Conservation (phyloP, 768 basidiomycete genomes). For the Sporobolomyces phaffii region DNA sequence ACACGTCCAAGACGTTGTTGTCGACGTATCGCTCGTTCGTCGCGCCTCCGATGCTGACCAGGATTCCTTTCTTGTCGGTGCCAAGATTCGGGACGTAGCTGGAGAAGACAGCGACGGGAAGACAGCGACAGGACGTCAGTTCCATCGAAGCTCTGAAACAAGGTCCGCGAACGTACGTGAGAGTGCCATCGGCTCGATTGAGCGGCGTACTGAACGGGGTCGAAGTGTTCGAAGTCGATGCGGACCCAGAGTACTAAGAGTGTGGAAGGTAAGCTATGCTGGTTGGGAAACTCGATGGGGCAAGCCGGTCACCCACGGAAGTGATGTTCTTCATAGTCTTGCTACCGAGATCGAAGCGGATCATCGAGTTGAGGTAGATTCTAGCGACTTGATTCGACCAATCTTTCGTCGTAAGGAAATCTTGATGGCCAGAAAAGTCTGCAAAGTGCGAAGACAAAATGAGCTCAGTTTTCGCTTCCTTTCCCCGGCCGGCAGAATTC, state of each 20-base stretch:
- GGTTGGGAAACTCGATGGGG: no score
- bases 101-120: no score
- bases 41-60: slow-evolving; percentile 32
- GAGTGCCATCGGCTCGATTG: slow-evolving; percentile 27
- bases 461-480: background rate
- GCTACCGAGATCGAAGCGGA: slow-evolving; percentile 27
- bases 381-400: slow-evolving; percentile 31
- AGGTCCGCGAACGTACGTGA: background rate
- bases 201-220: slow-evolving; percentile 20
- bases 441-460: background rate
- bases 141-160: no score
- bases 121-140: no score
- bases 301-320: no score
- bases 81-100: slow-evolving; percentile 30
- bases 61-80: slow-evolving; percentile 21
- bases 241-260: background rate
- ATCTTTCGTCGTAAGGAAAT: slow-evolving; percentile 13
- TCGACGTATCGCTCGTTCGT: slow-evolving; percentile 21
- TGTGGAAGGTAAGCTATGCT: no score
- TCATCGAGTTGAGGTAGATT: slow-evolving; percentile 25
- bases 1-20: slow-evolving; percentile 34
- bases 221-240: slow-evolving; percentile 23
- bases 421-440: slow-evolving; percentile 26
- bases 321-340: slow-evolving; percentile 22
- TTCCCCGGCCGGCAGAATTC: background rate